Conservation (phyloP, 768 basidiomycete genomes). For the Mycena polygramma region DNA sequence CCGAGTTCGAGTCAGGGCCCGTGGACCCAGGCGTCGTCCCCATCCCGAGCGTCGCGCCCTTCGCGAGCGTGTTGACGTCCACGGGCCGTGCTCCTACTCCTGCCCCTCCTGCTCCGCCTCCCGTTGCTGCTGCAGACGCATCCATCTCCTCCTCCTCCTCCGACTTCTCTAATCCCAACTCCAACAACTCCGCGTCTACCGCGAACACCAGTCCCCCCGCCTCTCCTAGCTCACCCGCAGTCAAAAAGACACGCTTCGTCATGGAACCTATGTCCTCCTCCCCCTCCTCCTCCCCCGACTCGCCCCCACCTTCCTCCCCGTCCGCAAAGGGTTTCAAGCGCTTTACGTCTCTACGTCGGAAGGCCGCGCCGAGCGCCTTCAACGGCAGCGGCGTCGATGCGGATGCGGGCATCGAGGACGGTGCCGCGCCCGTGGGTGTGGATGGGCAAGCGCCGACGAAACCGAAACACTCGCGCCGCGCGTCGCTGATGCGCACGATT, state of each 20-base stretch:
- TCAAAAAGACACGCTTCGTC: background rate
- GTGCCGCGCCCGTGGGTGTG: too few relatives aligned
- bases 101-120: too few relatives aligned
- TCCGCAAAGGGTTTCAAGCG: background rate
- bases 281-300: background rate
- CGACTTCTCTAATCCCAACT: background rate
- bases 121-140: background rate
- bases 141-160: background rate
- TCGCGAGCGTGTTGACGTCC: constrained; percentile 3
- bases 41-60: constrained; percentile 5
- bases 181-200: background rate
- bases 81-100: background rate
- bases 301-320: too few relatives aligned
- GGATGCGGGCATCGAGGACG: too few relatives aligned
- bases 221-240: background rate
- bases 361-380: background rate
- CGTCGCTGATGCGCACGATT: too few relatives aligned
- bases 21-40: background rate
- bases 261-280: background rate
- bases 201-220: background rate
- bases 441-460: too few relatives aligned
- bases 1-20: too few relatives aligned
- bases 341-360: background rate
- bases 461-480: too few relatives aligned
- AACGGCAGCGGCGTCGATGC: background rate